Percentiles rank a stretch among this genome's conserved stretches.
phyloP scores from a whole-genome alignment of 768 basidiomycete species.

The Porpolomopsis calyptriformis region DNA sequence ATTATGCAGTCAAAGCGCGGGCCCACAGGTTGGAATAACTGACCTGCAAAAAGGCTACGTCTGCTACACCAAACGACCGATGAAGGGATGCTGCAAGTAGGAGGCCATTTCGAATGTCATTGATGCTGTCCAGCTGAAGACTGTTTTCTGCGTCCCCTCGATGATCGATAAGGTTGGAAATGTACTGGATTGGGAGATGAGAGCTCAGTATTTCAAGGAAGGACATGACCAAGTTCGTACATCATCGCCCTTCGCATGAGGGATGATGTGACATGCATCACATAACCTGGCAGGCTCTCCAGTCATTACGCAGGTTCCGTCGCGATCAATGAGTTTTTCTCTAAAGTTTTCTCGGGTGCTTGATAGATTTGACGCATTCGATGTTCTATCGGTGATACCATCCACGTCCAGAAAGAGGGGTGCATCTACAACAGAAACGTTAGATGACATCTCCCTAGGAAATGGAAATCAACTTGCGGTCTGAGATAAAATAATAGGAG shows the following conservation, averaged over 20 bases:
- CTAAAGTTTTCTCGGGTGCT: neutral
- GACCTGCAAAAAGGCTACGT: too few relatives aligned
- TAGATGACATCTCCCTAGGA: neutral
- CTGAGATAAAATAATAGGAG: conserved; percentile 7
- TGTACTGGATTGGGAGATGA: conserved; percentile 9
- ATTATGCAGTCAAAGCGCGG: too few relatives aligned
- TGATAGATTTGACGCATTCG: conserved; percentile 9
- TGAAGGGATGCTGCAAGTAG: too few relatives aligned
- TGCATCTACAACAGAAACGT: conserved; percentile 3
- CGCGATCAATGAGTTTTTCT: conserved; percentile 1
- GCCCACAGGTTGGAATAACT: too few relatives aligned
- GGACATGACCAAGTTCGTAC: conserved; percentile 5
- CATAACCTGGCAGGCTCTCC: neutral
- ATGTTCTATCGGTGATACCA: conserved; percentile 11
- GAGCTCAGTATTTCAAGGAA: neutral
- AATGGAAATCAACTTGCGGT: conserved; percentile 4
- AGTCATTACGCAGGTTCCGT: conserved; percentile 6
- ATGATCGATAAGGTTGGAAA: conserved; percentile 3
- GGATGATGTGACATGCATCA: conserved; percentile 8
- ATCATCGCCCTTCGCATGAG: conserved; percentile 7
- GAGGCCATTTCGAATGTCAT: too few relatives aligned
- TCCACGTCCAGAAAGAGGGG: conserved; percentile 9
- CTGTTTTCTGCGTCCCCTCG: too few relatives aligned
- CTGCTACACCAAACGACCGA: too few relatives aligned
- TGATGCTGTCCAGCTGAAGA: too few relatives aligned